Conservation (phyloP, 2,329 filamentous ascomycete genomes). For the Epichloe bromicola region DNA sequence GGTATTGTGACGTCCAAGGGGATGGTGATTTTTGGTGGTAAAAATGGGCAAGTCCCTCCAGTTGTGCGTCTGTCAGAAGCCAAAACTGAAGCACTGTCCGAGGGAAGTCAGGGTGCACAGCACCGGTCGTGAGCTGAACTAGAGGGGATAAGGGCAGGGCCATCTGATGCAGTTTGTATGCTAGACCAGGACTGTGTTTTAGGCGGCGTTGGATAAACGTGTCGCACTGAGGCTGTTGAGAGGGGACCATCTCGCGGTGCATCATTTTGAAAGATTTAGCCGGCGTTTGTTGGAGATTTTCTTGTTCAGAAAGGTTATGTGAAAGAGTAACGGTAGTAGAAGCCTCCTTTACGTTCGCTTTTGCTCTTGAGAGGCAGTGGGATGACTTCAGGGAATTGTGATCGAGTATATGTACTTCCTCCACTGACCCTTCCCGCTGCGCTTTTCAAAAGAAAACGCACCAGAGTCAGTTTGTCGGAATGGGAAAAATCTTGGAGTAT, state of each 20-base stretch:
- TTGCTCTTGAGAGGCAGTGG: not conserved
- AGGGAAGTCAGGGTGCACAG: constrained; percentile 53
- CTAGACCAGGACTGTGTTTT: constrained; percentile 37
- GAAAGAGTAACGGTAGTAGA: not conserved
- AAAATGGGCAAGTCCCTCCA: constrained; percentile 57
- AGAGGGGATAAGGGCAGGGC: constrained; percentile 53
- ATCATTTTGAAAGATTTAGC: constrained; percentile 15
- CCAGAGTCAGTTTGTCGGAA: not conserved
- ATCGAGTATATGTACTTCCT: constrained; percentile 4
- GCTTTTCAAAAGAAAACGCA: not conserved
- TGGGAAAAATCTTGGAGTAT: not conserved
- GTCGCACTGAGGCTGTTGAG: constrained; percentile 17
- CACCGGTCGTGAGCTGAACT: constrained; percentile 47
- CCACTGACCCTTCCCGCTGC: not conserved
- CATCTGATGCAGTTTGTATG: constrained; percentile 52
- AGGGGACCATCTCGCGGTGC: constrained; percentile 18
- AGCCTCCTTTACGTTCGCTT: not conserved
- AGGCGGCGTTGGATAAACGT: constrained; percentile 19
- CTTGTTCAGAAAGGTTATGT: not conserved
- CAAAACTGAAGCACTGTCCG: constrained; percentile 56
- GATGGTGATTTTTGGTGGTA: constrained; percentile 57
- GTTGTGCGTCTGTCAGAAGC: constrained; percentile 57
- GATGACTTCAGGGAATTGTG: not conserved
- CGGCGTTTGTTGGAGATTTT: not conserved
- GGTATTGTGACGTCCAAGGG: constrained; percentile 46